Evolutionary conservation across 768 basidiomycete genomes (phyloP).

Genomic region (Trametes cingulata): DNA sequence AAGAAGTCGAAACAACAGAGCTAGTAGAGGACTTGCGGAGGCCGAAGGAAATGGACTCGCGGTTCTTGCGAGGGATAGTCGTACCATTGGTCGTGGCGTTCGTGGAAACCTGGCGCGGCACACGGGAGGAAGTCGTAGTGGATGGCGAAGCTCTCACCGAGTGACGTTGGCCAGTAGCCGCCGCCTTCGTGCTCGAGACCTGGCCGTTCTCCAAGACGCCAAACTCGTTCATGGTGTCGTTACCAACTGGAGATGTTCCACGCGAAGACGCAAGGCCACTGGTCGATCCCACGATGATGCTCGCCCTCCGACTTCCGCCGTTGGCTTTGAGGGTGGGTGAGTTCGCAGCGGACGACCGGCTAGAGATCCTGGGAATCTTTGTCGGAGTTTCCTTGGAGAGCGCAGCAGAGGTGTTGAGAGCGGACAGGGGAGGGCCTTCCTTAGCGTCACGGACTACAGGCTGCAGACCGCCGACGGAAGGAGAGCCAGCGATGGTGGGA

Average conservation of each 20-base stretch:
- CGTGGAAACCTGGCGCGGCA: conserved; percentile 63
- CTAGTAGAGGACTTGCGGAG: conserved; percentile 82
- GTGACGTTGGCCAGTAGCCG: conserved; percentile 46
- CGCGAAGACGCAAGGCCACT: conserved; percentile 48
- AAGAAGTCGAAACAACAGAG: conserved; percentile 70
- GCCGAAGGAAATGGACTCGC: conserved; percentile 80
- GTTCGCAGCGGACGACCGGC: conserved; percentile 70
- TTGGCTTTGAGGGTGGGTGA: conserved; percentile 65
- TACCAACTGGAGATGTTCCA: conserved; percentile 62
- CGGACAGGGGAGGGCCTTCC: conserved; percentile 56
- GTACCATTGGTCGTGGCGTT: conserved; percentile 47
- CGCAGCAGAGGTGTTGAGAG: conserved; percentile 51
- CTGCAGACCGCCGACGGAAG: conserved; percentile 72
- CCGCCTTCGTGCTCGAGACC: conserved; percentile 46
- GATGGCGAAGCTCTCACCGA: conserved; percentile 67
- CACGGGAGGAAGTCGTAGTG: conserved; percentile 50
- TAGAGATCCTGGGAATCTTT: conserved; percentile 92
- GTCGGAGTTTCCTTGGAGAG: conserved; percentile 84
- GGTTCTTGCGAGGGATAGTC: conserved; percentile 63
- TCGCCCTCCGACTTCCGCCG: conserved; percentile 62
- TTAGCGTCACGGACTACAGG: conserved; percentile 55
- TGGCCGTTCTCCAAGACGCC: conserved; percentile 74
- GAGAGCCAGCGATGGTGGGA: conserved; percentile 92
- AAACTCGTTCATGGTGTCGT: conserved; percentile 66
- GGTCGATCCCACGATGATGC: conserved; percentile 52